Percentiles rank a stretch among this genome's conserved stretches.
Evolutionary conservation across 2,329 filamentous ascomycete species (phyloP).

Genomic region (Monosporascus sp.): DNA sequence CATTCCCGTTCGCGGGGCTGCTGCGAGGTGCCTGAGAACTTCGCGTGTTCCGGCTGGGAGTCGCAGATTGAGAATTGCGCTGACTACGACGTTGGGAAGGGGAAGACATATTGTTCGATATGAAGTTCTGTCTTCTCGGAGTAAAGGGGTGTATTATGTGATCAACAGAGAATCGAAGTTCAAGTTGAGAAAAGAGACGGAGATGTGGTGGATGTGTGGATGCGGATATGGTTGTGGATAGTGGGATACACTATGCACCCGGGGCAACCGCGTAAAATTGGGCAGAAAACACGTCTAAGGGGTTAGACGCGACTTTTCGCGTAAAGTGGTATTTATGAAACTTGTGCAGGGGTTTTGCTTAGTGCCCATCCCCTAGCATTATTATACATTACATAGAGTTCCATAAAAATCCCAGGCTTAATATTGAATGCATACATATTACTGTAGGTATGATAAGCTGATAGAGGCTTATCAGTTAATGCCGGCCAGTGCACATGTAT

Average conservation of each 20-base stretch:
- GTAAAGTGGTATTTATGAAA: constrained; percentile 24
- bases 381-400: too few species aligned
- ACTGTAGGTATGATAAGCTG: too few species aligned
- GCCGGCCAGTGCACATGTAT: too few species aligned
- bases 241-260: constrained; percentile 3
- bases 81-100: constrained; percentile 48
- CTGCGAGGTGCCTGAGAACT: constrained; percentile 50
- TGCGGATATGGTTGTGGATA: background rate
- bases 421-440: too few species aligned
- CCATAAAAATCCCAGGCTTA: too few species aligned
- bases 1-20: constrained; percentile 33
- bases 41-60: constrained; percentile 46
- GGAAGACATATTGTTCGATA: constrained; percentile 50
- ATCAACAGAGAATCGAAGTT: background rate
- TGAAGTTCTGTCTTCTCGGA: background rate
- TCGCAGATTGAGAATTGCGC: constrained; percentile 49
- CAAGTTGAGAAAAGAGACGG: background rate
- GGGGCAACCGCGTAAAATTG: constrained; percentile 19
- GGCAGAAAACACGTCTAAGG: constrained; percentile 19
- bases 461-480: too few species aligned
- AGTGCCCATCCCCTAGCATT: background rate
- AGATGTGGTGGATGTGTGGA: background rate
- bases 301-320: constrained; percentile 21
- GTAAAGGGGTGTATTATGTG: background rate
- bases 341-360: constrained; percentile 9